A percentile compares a stretch with the other conserved stretches of the same genome.
These are phyloP conservation scores for Sparassis latifolia DNA, from an alignment of 1,284 basidiomycete species.

Conservation along the genomic window DNA sequence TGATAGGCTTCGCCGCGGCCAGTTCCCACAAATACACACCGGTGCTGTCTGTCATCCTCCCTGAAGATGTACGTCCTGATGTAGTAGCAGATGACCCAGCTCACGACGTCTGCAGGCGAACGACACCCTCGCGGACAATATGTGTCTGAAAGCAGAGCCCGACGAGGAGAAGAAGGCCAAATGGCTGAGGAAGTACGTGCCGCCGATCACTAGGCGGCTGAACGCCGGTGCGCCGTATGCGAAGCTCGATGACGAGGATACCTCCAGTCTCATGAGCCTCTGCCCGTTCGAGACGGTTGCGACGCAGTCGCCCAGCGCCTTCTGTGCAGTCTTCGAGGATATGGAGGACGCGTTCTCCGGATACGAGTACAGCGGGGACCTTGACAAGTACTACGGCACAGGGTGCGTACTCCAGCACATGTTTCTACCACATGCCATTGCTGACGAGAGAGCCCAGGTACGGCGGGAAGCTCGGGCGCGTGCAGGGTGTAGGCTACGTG, in stretches of 20 bases:
- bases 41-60: constrained; percentile 44
- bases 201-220: constrained; percentile 53
- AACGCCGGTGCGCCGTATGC: constrained; percentile 59
- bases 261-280: constrained; percentile 58
- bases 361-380: constrained; percentile 67
- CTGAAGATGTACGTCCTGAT: constrained; percentile 36
- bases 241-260: constrained; percentile 50
- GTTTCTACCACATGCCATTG: not conserved
- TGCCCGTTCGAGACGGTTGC: constrained; percentile 75
- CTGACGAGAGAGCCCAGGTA: constrained; percentile 36
- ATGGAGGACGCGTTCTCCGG: constrained; percentile 45
- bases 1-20: constrained; percentile 45
- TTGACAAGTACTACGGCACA: constrained; percentile 73
- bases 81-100: not conserved
- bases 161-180: constrained; percentile 35
- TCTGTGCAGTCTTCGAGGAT: constrained; percentile 60
- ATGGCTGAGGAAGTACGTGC: constrained; percentile 54
- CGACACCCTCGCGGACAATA: constrained; percentile 66
- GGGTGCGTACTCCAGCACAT: constrained; percentile 39
- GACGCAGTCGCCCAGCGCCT: constrained; percentile 48
- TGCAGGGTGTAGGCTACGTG: constrained; percentile 78
- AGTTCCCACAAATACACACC: constrained; percentile 25
- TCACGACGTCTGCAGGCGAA: constrained; percentile 37
- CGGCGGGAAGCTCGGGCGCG: constrained; percentile 58
- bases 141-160: constrained; percentile 51